Evolutionary conservation across 1,139 yeast species (phyloP).

Genomic region (Suhomyces taliae): DNA sequence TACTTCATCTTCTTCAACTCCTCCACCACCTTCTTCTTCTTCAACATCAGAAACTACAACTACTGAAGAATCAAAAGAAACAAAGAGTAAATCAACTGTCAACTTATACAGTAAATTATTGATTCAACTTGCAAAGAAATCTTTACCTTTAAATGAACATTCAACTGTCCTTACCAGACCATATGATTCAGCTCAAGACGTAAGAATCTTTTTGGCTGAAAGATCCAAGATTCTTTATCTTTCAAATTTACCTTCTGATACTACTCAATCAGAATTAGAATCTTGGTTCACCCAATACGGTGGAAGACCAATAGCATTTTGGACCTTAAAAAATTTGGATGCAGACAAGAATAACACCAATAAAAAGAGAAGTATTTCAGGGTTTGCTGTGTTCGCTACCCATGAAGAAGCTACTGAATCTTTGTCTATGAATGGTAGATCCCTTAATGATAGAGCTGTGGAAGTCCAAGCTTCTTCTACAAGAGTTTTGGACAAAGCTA

Average conservation of each 20-base stretch:
- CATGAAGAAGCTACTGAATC: constrained; percentile 87
- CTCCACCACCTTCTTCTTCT: constrained; percentile 14
- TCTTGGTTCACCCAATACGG: constrained; percentile 90
- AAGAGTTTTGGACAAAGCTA: constrained; percentile 74
- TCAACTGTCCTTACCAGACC: constrained; percentile 66
- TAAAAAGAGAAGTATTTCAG: constrained; percentile 45
- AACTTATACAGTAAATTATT: constrained; percentile 43
- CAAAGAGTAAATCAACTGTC: constrained; percentile 19
- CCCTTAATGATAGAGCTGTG: constrained; percentile 68
- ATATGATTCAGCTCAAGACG: constrained; percentile 71
- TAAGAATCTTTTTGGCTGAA: constrained; percentile 65
- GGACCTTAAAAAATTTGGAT: constrained; percentile 74
- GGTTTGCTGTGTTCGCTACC: constrained; percentile 80
- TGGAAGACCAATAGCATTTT: constrained; percentile 82
- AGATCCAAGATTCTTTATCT: constrained; percentile 76
- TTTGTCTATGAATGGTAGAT: constrained; percentile 75
- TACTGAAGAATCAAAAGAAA: constrained; percentile 6
- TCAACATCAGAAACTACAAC: background rate
- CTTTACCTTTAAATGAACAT: constrained; percentile 54
- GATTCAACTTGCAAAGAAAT: constrained; percentile 51
- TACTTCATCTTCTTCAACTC: constrained; percentile 12
- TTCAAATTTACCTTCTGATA: constrained; percentile 76
- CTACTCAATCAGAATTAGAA: constrained; percentile 88
- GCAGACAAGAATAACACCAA: constrained; percentile 17
- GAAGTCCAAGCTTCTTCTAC: constrained; percentile 89